phyloP scores from a whole-genome alignment of 495 filamentous ascomycete genomes.

The Parathielavia appendiculata region DNA sequence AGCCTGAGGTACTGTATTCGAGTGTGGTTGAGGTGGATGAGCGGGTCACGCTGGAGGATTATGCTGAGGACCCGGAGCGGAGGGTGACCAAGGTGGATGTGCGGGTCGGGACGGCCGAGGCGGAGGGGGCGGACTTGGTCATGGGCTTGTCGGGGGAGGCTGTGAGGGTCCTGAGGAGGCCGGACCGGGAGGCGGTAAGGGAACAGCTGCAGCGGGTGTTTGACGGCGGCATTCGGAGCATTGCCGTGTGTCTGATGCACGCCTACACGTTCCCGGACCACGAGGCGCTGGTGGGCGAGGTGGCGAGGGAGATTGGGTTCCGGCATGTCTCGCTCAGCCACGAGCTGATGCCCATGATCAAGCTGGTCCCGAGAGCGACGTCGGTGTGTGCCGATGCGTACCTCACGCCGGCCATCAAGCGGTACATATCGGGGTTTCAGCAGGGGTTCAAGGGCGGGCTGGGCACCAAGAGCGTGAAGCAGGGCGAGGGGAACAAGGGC shows the following conservation, averaged over 20 bases:
- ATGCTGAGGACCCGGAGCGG: constrained; percentile 72
- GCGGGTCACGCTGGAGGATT: constrained; percentile 82
- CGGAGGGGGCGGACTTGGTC: constrained; percentile 51
- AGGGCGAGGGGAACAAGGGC: constrained; percentile 49
- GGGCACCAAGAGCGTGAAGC: constrained; percentile 60
- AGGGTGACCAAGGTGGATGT: constrained; percentile 45
- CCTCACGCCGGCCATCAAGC: constrained; percentile 89
- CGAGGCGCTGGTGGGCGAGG: constrained; percentile 60
- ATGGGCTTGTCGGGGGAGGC: constrained; percentile 64
- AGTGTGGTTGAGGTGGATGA: constrained; percentile 74
- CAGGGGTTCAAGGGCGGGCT: constrained; percentile 67
- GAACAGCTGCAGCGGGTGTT: constrained; percentile 54
- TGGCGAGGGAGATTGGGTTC: constrained; percentile 71
- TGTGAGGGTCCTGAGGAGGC: constrained; percentile 59
- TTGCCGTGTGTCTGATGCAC: constrained; percentile 78
- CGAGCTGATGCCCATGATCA: constrained; percentile 93
- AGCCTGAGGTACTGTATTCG: constrained; percentile 74
- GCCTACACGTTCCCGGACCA: constrained; percentile 76
- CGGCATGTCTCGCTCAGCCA: constrained; percentile 67
- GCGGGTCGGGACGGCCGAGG: constrained; percentile 43
- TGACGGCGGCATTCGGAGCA: constrained; percentile 58
- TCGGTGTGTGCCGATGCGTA: constrained; percentile 95
- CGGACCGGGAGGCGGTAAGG: constrained; percentile 49
- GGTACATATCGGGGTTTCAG: constrained; percentile 88
- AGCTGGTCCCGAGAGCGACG: constrained; percentile 78